Percentiles rank a stretch among this genome's conserved stretches.
Evolutionary conservation across 495 filamentous ascomycete species (phyloP).

Genomic region (Lophiotrema nucula): DNA sequence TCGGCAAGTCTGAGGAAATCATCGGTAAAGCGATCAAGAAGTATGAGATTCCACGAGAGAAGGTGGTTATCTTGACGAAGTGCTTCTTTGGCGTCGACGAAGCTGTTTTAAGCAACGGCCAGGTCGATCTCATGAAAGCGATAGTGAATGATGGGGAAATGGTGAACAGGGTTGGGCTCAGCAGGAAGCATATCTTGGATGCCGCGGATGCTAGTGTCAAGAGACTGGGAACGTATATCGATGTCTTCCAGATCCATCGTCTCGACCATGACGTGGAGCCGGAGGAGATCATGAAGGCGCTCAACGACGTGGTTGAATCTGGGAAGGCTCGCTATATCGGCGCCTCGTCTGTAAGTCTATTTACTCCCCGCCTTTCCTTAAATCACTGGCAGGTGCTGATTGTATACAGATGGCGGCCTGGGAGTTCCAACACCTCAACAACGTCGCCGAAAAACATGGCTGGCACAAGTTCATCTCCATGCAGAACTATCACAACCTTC

Average conservation of each 20-base stretch:
- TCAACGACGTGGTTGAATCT: conserved; percentile 58
- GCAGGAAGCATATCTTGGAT: conserved; percentile 56
- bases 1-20: conserved; percentile 47
- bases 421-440: conserved; percentile 58
- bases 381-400: neutral
- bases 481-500: conserved; percentile 59
- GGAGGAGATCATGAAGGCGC: conserved; percentile 70
- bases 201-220: conserved; percentile 65
- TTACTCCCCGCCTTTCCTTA: neutral
- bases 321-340: conserved; percentile 57
- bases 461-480: conserved; percentile 61
- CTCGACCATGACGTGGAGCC: conserved; percentile 55
- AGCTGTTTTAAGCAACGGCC: conserved; percentile 24
- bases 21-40: conserved; percentile 51
- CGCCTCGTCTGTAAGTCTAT: conserved; percentile 36
- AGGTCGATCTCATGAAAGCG: conserved; percentile 17
- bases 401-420: conserved; percentile 57
- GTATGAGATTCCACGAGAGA: conserved; percentile 47
- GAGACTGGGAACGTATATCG: conserved; percentile 67
- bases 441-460: conserved; percentile 52
- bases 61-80: conserved; percentile 50
- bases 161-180: conserved; percentile 44
- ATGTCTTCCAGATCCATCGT: conserved; percentile 75
- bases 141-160: conserved; percentile 39
- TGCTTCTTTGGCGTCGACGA: conserved; percentile 32